phyloP scores from a whole-genome alignment of 352 stramenopile species.

The Phytophthora multivora region DNA sequence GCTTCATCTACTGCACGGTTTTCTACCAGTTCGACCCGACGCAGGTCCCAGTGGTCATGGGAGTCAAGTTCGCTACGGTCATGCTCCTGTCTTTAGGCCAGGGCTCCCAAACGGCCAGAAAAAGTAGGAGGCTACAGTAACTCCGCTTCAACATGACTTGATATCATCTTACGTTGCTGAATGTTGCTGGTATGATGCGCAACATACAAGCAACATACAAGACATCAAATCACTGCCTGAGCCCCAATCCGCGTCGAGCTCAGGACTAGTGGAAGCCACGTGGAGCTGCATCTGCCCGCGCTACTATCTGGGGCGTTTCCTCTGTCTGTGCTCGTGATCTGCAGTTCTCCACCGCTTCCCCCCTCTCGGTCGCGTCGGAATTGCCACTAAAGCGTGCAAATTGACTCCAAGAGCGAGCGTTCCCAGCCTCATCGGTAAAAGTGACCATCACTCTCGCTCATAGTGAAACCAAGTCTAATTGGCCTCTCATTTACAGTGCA shows the following conservation, averaged over 20 bases:
- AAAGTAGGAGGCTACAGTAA: no score
- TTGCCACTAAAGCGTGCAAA: neutral
- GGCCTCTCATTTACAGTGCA: neutral
- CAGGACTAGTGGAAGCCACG: slow-evolving; percentile 10
- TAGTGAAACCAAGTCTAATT: slow-evolving; percentile 1
- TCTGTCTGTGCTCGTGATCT: neutral
- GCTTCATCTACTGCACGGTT: slow-evolving; percentile 43
- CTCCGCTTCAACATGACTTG: no score
- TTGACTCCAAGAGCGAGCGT: slow-evolving; percentile 12
- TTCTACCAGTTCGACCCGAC: slow-evolving; percentile 50
- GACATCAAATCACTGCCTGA: no score
- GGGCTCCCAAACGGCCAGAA: slow-evolving; percentile 57
- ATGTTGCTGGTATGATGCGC: no score
- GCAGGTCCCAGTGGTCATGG: slow-evolving; percentile 54
- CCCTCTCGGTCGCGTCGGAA: neutral
- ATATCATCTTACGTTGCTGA: no score
- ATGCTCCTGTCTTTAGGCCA: slow-evolving; percentile 83
- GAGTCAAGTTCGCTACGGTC: slow-evolving; percentile 71
- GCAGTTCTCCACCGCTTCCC: neutral
- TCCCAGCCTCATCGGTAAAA: neutral
- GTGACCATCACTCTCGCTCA: neutral
- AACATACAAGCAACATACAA: no score
- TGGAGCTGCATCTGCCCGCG: slow-evolving; percentile 4
- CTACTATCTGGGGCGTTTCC: neutral
- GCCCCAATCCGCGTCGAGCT: slow-evolving; percentile 8